Evolutionary conservation across 129 eudicot species (phyloP).

Genomic region (Sambucus nigra): DNA sequence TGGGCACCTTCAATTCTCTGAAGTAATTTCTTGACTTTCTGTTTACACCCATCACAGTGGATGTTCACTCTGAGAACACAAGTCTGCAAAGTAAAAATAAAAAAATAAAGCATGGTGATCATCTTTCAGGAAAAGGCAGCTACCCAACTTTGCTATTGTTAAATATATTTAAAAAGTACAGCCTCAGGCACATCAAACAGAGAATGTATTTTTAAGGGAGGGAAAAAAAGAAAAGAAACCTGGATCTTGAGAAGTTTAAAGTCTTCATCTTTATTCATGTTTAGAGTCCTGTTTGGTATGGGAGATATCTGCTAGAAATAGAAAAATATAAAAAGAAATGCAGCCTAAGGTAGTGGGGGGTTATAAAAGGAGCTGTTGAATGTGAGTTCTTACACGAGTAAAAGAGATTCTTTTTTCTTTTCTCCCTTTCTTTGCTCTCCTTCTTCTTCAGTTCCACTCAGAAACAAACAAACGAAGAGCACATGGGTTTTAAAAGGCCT

Average conservation of each 20-base stretch:
- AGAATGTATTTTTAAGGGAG: not conserved
- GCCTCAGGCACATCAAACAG: too few relatives aligned
- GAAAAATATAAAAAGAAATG: slow-evolving; percentile 12
- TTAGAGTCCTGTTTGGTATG: slow-evolving; percentile 26
- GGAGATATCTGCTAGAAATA: slow-evolving; percentile 20
- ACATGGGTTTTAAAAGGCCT: slow-evolving; percentile 9
- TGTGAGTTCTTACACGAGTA: slow-evolving; percentile 7
- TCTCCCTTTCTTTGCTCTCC: too few relatives aligned
- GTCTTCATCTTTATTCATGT: slow-evolving; percentile 89
- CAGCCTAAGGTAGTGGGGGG: slow-evolving; percentile 15
- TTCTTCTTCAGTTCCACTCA: not conserved
- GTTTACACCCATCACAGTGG: slow-evolving; percentile 82
- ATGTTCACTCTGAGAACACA: slow-evolving; percentile 68
- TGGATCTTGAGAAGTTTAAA: slow-evolving; percentile 96
- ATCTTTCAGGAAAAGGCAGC: not conserved
- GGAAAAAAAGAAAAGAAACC: slow-evolving; percentile 23
- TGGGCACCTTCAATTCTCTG: slow-evolving; percentile 76
- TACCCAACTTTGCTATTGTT: not conserved
- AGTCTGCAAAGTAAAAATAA: slow-evolving; percentile 29
- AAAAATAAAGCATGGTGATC: not conserved
- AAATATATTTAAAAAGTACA: too few relatives aligned
- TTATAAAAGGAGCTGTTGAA: slow-evolving; percentile 5
- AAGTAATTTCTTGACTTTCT: slow-evolving; percentile 59
- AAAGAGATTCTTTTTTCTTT: slow-evolving; percentile 2
- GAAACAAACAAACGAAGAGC: slow-evolving; percentile 4